phyloP scores from a whole-genome alignment of 2,329 filamentous ascomycete species.

The Botryotinia globosa region DNA sequence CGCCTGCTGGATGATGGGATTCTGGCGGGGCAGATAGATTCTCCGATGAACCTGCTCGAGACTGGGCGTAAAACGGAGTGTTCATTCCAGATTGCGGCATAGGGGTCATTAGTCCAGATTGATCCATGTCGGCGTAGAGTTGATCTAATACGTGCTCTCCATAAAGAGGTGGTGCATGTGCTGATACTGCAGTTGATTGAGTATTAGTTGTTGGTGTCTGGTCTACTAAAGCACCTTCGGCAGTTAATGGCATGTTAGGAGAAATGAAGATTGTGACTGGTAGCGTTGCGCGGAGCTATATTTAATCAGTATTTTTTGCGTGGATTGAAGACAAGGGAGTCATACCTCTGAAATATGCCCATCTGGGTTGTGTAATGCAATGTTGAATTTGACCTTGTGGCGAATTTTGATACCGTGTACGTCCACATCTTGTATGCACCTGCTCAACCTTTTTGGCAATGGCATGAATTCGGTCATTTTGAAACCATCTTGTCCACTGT shows the following conservation, averaged over 20 bases:
- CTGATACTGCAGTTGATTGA: constrained; percentile 50
- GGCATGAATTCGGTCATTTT: constrained; percentile 59
- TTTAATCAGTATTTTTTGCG: constrained; percentile 25
- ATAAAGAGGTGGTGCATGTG: constrained; percentile 84
- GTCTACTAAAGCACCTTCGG: constrained; percentile 74
- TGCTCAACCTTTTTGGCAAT: constrained; percentile 76
- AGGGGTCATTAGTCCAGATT: constrained; percentile 76
- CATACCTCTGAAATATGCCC: constrained; percentile 84
- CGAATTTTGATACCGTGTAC: constrained; percentile 85
- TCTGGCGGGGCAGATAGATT: constrained; percentile 62
- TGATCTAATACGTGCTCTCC: constrained; percentile 86
- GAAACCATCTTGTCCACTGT: constrained; percentile 66
- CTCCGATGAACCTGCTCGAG: constrained; percentile 75
- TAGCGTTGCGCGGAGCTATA: constrained; percentile 77
- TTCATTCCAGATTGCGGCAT: constrained; percentile 68
- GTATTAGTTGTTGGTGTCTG: constrained; percentile 50
- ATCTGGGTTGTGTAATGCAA: constrained; percentile 91
- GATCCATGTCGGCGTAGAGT: constrained; percentile 83
- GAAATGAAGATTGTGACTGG: constrained; percentile 95
- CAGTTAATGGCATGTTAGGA: constrained; percentile 83
- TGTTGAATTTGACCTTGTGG: constrained; percentile 88
- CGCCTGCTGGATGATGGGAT: constrained; percentile 44
- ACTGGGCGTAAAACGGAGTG: constrained; percentile 72
- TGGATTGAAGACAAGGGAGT: constrained; percentile 3
- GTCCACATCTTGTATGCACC: constrained; percentile 87